Conservation (phyloP, 176 grass and related monocot species). For the Carex cristatella region DNA sequence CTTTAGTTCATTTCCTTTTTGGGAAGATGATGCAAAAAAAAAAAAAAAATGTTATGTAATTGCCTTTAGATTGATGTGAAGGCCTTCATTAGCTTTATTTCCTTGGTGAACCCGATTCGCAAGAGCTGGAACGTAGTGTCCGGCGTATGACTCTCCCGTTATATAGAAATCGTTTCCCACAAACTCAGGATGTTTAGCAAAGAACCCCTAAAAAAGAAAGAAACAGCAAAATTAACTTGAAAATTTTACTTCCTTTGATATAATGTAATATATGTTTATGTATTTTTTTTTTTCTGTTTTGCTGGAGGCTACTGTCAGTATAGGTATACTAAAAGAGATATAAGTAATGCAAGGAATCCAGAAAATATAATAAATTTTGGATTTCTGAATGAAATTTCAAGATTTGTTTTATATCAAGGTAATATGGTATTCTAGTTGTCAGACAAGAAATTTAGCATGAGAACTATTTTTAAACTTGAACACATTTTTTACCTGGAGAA, state of each 20-base stretch:
- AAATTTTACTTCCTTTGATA: not conserved
- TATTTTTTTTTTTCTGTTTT: not conserved
- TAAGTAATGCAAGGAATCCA: not conserved
- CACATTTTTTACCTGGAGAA: conserved; percentile 60
- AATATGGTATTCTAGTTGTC: not conserved
- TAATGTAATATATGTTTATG: not conserved
- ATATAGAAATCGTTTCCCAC: conserved; percentile 75
- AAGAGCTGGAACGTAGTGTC: conserved; percentile 96
- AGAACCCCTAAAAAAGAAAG: conserved; percentile 57
- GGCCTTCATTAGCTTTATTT: conserved; percentile 84
- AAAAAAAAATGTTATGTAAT: not conserved
- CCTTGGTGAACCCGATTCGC: conserved; percentile 72
- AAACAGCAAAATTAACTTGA: not conserved
- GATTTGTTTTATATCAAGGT: not conserved
- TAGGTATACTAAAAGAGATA: not conserved
- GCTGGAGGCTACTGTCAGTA: not conserved
- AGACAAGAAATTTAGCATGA: not conserved
- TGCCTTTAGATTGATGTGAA: conserved; percentile 92
- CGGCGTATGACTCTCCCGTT: conserved; percentile 96
- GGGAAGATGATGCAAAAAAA: too few relatives aligned
- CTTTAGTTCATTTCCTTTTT: too few relatives aligned
- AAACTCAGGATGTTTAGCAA: conserved; percentile 73
- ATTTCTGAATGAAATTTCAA: not conserved
- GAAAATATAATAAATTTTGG: not conserved
- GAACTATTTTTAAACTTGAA: too few relatives aligned